A percentile compares a stretch with the other conserved stretches of the same genome.
phyloP scores from a whole-genome alignment of 78 protist species.

The Bigelowiella natans region DNA sequence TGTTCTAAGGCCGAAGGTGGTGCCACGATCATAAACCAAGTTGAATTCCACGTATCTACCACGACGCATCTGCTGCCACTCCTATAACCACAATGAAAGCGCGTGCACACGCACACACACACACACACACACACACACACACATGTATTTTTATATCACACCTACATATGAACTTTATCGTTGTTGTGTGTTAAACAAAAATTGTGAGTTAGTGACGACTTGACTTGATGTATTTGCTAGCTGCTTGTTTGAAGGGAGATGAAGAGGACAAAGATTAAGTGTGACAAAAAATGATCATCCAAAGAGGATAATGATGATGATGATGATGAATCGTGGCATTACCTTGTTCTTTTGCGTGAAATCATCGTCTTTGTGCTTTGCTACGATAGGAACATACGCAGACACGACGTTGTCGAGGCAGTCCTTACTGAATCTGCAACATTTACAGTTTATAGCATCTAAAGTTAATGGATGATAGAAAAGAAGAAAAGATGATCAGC shows the following conservation, averaged over 20 bases:
- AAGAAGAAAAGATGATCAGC: too few species aligned
- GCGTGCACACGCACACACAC: not conserved
- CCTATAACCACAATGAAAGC: not conserved
- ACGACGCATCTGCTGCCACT: conserved; percentile 49
- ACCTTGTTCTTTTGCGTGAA: not conserved
- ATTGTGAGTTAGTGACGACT: too few species aligned
- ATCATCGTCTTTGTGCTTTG: conserved; percentile 19
- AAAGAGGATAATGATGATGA: not conserved
- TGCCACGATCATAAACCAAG: conserved; percentile 46
- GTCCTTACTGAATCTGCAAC: not conserved
- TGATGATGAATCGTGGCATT: not conserved
- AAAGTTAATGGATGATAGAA: too few species aligned
- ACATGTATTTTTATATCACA: not conserved
- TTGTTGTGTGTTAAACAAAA: too few species aligned
- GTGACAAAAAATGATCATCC: not conserved
- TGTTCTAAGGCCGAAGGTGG: conserved; percentile 26
- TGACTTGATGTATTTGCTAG: too few species aligned
- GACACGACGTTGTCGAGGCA: not conserved
- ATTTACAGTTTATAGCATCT: too few species aligned
- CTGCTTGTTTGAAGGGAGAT: too few species aligned
- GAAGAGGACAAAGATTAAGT: too few species aligned
- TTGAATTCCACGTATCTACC: conserved; percentile 47
- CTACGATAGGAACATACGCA: conserved; percentile 37
- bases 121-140: not conserved
- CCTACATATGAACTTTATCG: not conserved